Percentiles rank a stretch among this genome's conserved stretches.
These are phyloP conservation scores for Babesia sp. DNA, from an alignment of 169 alveolate genomes.

Conservation along the genomic window DNA sequence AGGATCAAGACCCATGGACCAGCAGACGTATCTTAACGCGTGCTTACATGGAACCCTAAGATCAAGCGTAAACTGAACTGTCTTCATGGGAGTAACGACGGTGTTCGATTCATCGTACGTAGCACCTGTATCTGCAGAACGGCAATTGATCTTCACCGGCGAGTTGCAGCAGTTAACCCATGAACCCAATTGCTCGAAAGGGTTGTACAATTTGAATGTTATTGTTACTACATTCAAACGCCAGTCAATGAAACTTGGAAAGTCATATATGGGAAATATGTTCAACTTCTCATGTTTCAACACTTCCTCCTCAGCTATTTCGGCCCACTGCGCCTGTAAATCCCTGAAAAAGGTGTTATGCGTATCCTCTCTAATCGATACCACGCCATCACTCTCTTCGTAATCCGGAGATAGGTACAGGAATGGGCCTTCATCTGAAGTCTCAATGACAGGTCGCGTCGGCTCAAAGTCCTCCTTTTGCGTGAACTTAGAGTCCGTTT, in stretches of 20 bases:
- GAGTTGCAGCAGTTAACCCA: conserved; percentile 58
- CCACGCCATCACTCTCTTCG: background rate
- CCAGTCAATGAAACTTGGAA: conserved; percentile 62
- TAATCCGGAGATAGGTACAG: conserved; percentile 22
- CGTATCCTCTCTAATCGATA: background rate
- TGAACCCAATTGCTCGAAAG: conserved; percentile 44
- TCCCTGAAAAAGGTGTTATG: background rate
- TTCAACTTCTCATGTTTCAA: conserved; percentile 1
- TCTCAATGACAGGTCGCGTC: conserved; percentile 33
- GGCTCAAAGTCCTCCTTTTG: conserved; percentile 63
- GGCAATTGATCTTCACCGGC: background rate
- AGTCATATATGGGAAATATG: conserved; percentile 56
- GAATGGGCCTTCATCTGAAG: background rate
- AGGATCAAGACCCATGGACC: conserved; percentile 77
- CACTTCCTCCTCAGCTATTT: conserved; percentile 8
- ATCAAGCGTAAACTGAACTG: conserved; percentile 63
- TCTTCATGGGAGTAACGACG: conserved; percentile 16
- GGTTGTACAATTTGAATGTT: conserved; percentile 44
- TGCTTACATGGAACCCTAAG: conserved; percentile 75
- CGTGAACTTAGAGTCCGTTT: conserved; percentile 30
- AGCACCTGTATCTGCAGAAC: background rate
- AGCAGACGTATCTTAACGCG: conserved; percentile 73
- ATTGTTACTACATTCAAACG: conserved; percentile 46
- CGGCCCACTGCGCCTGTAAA: background rate
- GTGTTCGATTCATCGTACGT: conserved; percentile 5